These are phyloP conservation scores for Apiospora pterosperma DNA, from an alignment of 2,329 filamentous ascomycete genomes.

Conservation along the genomic window DNA sequence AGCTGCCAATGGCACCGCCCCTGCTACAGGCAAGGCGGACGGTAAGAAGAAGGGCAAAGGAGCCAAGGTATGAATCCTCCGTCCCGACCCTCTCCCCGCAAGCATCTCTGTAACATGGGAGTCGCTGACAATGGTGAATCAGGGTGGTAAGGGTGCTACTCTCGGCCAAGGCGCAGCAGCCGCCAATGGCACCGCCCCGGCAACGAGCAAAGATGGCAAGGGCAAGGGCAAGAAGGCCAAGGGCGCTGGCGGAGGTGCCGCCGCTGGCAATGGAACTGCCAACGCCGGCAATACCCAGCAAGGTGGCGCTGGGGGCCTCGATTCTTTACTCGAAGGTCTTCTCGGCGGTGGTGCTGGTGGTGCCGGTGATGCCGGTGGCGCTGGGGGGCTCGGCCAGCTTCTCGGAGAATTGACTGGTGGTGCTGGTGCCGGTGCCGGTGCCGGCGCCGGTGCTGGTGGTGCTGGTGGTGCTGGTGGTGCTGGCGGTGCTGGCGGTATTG, in stretches of 20 bases:
- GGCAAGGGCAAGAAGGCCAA: background rate
- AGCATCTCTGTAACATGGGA: background rate
- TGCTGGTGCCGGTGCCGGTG: background rate
- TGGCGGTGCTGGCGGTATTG: background rate
- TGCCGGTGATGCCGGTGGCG: background rate
- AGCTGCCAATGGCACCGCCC: background rate
- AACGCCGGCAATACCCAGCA: background rate
- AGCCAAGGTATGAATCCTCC: background rate
- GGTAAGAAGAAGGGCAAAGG: constrained; percentile 4
- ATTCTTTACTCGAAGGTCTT: background rate
- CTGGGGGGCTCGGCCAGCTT: background rate
- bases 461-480: background rate
- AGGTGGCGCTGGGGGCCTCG: background rate
- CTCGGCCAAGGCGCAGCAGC: background rate
- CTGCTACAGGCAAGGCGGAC: background rate
- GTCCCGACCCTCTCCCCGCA: background rate
- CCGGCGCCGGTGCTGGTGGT: background rate
- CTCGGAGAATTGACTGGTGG: background rate
- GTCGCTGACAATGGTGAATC: background rate
- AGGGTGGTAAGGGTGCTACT: background rate
- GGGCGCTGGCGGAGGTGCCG: background rate
- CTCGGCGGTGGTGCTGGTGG: background rate
- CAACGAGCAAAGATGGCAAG: background rate
- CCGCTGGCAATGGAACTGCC: constrained; percentile 2
- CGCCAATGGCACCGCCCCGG: background rate